Base-by-base conservation (phyloP, 495 filamentous ascomycete species). In the Neurospora sp. region DNA sequence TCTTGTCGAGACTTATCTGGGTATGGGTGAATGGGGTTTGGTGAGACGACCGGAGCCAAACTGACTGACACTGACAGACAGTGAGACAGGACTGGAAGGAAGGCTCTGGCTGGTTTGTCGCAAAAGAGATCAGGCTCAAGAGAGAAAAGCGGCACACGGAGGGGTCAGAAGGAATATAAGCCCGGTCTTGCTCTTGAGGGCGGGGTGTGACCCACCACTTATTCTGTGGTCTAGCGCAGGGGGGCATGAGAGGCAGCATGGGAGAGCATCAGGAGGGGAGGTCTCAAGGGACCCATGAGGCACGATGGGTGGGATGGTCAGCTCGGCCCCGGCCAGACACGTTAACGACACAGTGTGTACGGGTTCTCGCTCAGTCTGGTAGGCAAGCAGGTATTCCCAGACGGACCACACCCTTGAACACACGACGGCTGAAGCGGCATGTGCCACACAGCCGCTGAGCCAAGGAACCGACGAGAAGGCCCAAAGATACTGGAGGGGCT, bases 121-220 rank as follows among this genome's bases (percentile, higher is more conserved):
- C 27, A 71, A 44, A 75, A 70, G n/a, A 72, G 31, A 71, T 70
- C 39, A 40, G 38, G 48, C 38, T 66, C 41, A 69, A 73, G 69
- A 46, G 44, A 71, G 54, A 74, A 74, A 18, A 44, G 46, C 39
- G 71, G 31, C 66, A 62, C 73, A 74, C 71, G 48, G 79, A 75
- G 79, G 78, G 80, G 78, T 80, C 77, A 80, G 78, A 74, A 79
- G 77, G 75, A 76, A 79, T 73, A 78, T 76, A 70, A 77, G 75
- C 78, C 73, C 54, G 46, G 73, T 37, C 71, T 73, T 76, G 71
- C 76, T 35, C 76, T 35, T 66, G 54, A 72, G 73, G 77, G 79
- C 77, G 79, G 79, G 80, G 76, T 77, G 77, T 77, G 78, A 78
- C 78, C 79, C 77, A 79, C 77, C 80, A 77, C 79, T 79, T 80